Evolutionary conservation across 192 early-diverging fungal genomes (phyloP), one percentile per base, ranked within the genome.

Genomic region (Cladochytrium replicatum): DNA sequence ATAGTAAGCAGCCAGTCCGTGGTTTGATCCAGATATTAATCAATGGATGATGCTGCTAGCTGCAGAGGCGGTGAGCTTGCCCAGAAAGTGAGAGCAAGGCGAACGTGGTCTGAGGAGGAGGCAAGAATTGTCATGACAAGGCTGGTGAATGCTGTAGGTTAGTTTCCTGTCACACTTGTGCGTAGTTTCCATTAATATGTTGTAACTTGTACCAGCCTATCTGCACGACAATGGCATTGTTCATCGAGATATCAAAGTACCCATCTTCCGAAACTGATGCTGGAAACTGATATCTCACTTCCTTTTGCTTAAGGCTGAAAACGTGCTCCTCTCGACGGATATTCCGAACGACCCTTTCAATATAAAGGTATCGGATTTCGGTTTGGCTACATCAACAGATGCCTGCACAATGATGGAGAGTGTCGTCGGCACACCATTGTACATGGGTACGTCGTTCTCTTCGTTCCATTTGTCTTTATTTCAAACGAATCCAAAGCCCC

Each of bases 311-410:
- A 43, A 43, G 0, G 47, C 24, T 23, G 56, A 63, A 28, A 56
- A 56, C 19, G 28, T 55, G 9, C 50, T 53, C 7, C 64, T 58
- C 2, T 40, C 45, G 8, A 21, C 41, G n/a, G 52, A 60, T n/a
- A n/a, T n/a, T 32, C 67, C 70, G 8, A n/a, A 26, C 6, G 69
- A 71, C 37, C 38, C 41, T 4, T 63, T 48, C 45, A 68, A 71
- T 46, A 68, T 71, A 27, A 71, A 71, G 49, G 58, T 71, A 1
- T 65, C 63, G 6, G 69, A 71, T 54, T 71, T 71, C 34, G 69
- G 69, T 1, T 48, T 71, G 38, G 69, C 66, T n/a, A 67, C 67
- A 19, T 71, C 59, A 32, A 57, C 54, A 17, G 61, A 61, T 58
- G 47, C 49, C 7, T 58, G 55, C 45, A 64, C 50, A 11, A 58